Base-by-base conservation (phyloP, 192 early-diverging fungal genomes). In the Spizellomyces sp. region DNA sequence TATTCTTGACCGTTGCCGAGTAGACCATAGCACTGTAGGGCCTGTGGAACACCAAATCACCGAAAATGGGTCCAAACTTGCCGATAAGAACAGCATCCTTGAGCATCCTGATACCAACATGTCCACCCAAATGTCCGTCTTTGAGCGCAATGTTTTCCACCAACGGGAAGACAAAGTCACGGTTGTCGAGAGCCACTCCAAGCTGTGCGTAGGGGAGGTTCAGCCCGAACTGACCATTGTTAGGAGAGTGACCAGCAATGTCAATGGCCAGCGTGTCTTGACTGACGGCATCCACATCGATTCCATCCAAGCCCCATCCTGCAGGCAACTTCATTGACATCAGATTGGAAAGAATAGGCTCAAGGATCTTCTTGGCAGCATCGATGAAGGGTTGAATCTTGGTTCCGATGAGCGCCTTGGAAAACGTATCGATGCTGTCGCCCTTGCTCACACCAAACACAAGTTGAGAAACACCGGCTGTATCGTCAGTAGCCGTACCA, bases 121-220 rank as follows among this genome's bases (percentile, higher is more conserved):
- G 58, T n/a, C 61, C 70, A 12, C 48, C 45, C 21, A 72, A 62
- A 1, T 19, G 15, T 45, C 70, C 61, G 54, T 64, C 76, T 10
- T 58, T 54, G 27, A 77, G 60, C n/a, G 48, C 36, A 59, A 75
- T 55, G 68, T 78, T 67, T 10, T 70, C 71, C 6, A 74, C 14
- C 6, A 27, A 19, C 3, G 71, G 67, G 42, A 70, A 44, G 54
- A 65, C 48, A 46, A 72, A 72, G 48, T 63, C 62, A 10, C 41
- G 63, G 15, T 65, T 65, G 41, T 65, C 44, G 17, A 65, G 2
- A 12, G 46, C 46, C 0, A 67, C 52, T 6, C 9, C 44, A 8
- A 41, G 15, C 5, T 43, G 0, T 10, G 36, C 60, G 62, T 64
- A 72, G 10, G 70, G 70, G 5, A 72, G 48, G 62, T 63, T 72